Evolutionary conservation across 306 rosid genomes (phyloP).

Genomic region (Trifolium repens): DNA sequence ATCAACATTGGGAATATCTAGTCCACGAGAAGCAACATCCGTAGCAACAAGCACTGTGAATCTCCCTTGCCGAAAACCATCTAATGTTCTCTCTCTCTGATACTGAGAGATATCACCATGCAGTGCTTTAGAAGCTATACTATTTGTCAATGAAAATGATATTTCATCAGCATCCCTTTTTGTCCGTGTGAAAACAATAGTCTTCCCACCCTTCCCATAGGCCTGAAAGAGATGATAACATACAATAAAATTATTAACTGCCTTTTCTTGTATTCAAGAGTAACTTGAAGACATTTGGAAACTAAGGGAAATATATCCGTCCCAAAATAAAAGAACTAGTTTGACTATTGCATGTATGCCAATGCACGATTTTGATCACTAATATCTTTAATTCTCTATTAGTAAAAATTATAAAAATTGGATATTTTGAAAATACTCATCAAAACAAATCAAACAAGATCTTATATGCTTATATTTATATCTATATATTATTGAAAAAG

Average conservation of each 20-base stretch:
- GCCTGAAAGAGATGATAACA: conserved; percentile 55
- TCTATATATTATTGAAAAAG: too few relatives aligned
- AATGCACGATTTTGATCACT: too few relatives aligned
- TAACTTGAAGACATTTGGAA: conserved; percentile 9
- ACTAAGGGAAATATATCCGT: background rate
- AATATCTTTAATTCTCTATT: too few relatives aligned
- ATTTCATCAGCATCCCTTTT: conserved; percentile 98
- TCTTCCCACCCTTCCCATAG: conserved; percentile 94
- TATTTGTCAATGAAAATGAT: conserved; percentile 72
- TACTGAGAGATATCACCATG: conserved; percentile 98
- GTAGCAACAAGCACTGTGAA: conserved; percentile 97
- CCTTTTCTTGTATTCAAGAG: conserved; percentile 20
- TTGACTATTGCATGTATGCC: too few relatives aligned
- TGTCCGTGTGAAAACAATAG: conserved; percentile 93
- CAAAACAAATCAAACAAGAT: too few relatives aligned
- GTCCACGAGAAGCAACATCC: conserved; percentile 97
- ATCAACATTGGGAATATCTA: conserved; percentile 96
- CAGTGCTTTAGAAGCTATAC: conserved; percentile 90
- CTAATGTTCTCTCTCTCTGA: conserved; percentile 92
- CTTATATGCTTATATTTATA: too few relatives aligned
- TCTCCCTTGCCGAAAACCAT: conserved; percentile 95
- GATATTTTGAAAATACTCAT: too few relatives aligned
- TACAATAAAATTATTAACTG: conserved; percentile 14
- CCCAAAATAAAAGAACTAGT: too few relatives aligned
- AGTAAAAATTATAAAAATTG: too few relatives aligned